Evolutionary conservation across 163 green algal species (phyloP).

Genomic region (Scenedesmus sp.): DNA sequence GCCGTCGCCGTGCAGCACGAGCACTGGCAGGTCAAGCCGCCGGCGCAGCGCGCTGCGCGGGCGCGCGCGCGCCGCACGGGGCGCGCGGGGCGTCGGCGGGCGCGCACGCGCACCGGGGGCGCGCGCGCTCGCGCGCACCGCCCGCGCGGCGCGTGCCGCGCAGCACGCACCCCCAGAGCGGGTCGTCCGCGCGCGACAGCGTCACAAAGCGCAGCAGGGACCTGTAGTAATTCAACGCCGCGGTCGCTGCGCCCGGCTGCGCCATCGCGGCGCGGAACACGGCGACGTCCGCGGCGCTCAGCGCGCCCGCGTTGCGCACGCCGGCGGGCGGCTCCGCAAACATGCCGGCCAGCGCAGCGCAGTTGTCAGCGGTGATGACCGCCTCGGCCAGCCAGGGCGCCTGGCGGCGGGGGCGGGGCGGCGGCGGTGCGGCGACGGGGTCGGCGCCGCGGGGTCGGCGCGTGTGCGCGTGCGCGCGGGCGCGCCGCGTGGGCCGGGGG

Average conservation of each 20-base stretch:
- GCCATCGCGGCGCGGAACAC: conserved; percentile 61
- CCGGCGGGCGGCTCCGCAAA: neutral
- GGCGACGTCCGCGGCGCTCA: conserved; percentile 39
- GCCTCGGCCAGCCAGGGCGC: conserved; percentile 48
- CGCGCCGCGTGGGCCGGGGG: too few relatives aligned
- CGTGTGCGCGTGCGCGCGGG: too few relatives aligned
- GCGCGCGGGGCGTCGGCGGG: too few relatives aligned
- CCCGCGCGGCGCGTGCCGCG: neutral
- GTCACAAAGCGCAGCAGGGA: conserved; percentile 44
- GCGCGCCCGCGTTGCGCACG: conserved; percentile 17
- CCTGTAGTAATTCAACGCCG: conserved; percentile 71
- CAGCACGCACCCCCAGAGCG: conserved; percentile 10
- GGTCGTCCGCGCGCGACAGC: neutral
- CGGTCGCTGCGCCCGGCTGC: conserved; percentile 53
- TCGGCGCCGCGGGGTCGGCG: too few relatives aligned
- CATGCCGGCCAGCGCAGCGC: conserved; percentile 12
- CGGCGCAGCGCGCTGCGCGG: conserved; percentile 31
- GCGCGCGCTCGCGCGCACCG: too few relatives aligned
- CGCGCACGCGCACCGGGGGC: too few relatives aligned
- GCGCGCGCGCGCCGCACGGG: neutral
- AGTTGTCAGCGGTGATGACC: conserved; percentile 41
- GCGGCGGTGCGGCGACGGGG: too few relatives aligned
- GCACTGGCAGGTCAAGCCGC: conserved; percentile 46
- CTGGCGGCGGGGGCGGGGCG: conserved; percentile 19
- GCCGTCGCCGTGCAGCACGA: conserved; percentile 62